Evolutionary conservation across 208 protist genomes (phyloP).

Genomic region (Wallacemonas collosoma): DNA sequence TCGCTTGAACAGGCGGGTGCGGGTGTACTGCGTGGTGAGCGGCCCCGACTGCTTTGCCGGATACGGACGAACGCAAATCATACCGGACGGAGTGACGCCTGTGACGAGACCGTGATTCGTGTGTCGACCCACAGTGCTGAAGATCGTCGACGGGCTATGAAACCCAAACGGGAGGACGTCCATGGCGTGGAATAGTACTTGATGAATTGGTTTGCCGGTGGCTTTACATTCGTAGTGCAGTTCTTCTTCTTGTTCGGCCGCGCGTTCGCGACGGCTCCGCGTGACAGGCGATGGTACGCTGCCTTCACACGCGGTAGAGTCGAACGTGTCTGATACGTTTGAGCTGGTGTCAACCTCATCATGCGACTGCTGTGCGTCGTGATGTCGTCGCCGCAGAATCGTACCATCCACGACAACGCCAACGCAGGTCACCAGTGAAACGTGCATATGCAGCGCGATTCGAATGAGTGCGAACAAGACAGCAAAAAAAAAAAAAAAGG

Average conservation of each 20-base stretch:
- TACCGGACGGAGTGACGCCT: conserved; percentile 36
- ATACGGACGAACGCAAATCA: conserved; percentile 51
- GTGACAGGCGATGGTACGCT: not conserved
- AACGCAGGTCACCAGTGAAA: conserved; percentile 37
- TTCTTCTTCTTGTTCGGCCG: conserved; percentile 23
- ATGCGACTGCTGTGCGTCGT: conserved; percentile 20
- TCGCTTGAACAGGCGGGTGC: not conserved
- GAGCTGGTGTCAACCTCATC: not conserved
- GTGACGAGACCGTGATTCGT: conserved; percentile 55
- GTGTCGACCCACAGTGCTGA: conserved; percentile 56
- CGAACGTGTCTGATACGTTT: not conserved
- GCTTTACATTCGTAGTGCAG: conserved; percentile 50
- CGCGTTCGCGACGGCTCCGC: not conserved
- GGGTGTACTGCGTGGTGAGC: conserved; percentile 11
- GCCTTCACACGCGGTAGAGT: not conserved
- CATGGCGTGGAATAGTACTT: conserved; percentile 55
- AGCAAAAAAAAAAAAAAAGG: conserved; percentile 22
- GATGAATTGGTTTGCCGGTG: conserved; percentile 26
- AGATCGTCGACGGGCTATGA: conserved; percentile 42
- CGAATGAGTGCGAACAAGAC: conserved; percentile 6
- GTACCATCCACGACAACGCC: conserved; percentile 45
- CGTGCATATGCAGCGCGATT: conserved; percentile 29
- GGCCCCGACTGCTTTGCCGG: not conserved
- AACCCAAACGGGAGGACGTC: conserved; percentile 70
- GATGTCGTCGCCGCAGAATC: conserved; percentile 25